Percentiles rank a stretch among this genome's conserved stretches.
These are phyloP conservation scores for Escovopsis sp. DNA, from an alignment of 2,329 filamentous ascomycete genomes.

Conservation along the genomic window DNA sequence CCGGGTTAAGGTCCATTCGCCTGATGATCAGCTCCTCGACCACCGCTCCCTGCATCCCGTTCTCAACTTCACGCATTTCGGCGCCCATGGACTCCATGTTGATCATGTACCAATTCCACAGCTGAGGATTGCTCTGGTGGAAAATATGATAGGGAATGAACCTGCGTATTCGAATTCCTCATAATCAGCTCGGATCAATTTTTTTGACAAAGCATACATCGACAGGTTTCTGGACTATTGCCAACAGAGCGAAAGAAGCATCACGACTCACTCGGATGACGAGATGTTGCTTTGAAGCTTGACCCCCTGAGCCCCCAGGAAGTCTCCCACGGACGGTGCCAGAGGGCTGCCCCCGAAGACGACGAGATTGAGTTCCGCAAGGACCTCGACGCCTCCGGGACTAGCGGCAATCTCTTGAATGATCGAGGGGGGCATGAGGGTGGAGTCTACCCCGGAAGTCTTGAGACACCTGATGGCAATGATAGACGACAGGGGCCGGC, in stretches of 20 bases:
- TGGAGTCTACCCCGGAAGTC: constrained; percentile 12
- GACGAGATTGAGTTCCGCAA: constrained; percentile 19
- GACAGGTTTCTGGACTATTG: not conserved
- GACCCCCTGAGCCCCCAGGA: constrained; percentile 20
- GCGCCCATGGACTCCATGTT: constrained; percentile 25
- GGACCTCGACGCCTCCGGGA: constrained; percentile 12
- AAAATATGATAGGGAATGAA: constrained; percentile 19
- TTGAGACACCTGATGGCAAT: constrained; percentile 17
- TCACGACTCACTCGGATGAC: constrained; percentile 23
- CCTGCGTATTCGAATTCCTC: constrained; percentile 14
- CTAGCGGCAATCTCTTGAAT: constrained; percentile 27
- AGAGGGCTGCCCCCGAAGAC: constrained; percentile 25
- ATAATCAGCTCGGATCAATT: too few species aligned
- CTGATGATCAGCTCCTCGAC: constrained; percentile 20
- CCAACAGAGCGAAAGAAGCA: not conserved
- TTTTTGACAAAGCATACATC: not conserved
- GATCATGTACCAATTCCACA: constrained; percentile 29
- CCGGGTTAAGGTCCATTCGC: constrained; percentile 21
- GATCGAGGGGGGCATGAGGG: constrained; percentile 22
- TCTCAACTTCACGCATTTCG: constrained; percentile 19
- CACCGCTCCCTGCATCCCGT: constrained; percentile 2
- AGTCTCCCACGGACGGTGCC: constrained; percentile 20
- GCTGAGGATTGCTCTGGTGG: constrained; percentile 15
- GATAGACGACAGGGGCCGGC: constrained; percentile 20
- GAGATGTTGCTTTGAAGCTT: constrained; percentile 22